phyloP scores from a whole-genome alignment of 2,329 filamentous ascomycete genomes.

The Colletotrichum tamarilloi region DNA sequence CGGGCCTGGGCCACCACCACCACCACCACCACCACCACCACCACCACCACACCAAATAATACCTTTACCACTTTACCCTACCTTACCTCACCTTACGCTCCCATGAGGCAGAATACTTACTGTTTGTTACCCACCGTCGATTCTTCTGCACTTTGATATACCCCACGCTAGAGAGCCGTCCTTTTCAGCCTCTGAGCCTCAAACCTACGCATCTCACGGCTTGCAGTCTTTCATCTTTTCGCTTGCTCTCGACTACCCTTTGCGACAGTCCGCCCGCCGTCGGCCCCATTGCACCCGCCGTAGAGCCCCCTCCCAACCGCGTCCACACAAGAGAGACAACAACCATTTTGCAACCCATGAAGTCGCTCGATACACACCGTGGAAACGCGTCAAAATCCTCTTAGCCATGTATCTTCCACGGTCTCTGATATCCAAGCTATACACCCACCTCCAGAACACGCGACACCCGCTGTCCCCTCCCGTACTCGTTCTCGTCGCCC shows the following conservation, averaged over 20 bases:
- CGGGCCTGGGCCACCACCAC: conserved; percentile 4
- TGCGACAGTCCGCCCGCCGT: not conserved
- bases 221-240: not conserved
- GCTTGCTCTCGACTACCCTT: not conserved
- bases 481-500: conserved; percentile 89
- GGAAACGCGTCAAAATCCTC: conserved; percentile 45
- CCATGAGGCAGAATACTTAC: not conserved
- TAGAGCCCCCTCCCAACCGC: not conserved
- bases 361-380: conserved; percentile 41
- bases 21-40: conserved; percentile 9
- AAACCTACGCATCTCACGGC: not conserved
- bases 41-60: not conserved
- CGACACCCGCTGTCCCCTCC: conserved; percentile 92
- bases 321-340: not conserved
- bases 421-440: conserved; percentile 88
- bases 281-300: not conserved
- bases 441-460: conserved; percentile 86
- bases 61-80: not conserved
- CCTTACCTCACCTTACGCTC: not conserved
- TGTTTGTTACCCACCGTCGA: not conserved
- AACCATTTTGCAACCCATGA: conserved; percentile 42
- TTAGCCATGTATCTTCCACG: conserved; percentile 91
- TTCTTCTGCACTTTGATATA: not conserved
- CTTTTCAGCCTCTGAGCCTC: not conserved
- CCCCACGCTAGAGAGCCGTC: not conserved